Evolutionary conservation across 305 asterid genomes (phyloP).

Genomic region (Coffea humblotiana): DNA sequence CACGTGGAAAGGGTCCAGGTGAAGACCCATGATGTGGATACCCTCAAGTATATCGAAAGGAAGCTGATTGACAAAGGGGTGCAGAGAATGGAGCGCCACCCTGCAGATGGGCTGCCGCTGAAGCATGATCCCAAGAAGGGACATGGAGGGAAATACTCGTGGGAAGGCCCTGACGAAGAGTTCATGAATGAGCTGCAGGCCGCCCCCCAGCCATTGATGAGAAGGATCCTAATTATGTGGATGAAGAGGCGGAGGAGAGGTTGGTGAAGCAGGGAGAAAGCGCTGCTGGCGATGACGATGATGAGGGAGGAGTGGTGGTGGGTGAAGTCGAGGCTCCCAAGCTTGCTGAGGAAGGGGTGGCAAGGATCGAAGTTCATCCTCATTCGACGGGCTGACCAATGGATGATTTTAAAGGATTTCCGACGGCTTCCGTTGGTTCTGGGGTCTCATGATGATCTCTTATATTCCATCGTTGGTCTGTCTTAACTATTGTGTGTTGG

Average conservation of each 20-base stretch:
- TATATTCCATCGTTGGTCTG: no score
- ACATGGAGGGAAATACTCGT: slow-evolving; percentile 74
- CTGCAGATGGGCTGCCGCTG: slow-evolving; percentile 75
- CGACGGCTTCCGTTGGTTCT: neutral
- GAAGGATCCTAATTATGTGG: slow-evolving; percentile 64
- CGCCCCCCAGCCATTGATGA: slow-evolving; percentile 49
- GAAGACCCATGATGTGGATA: slow-evolving; percentile 39
- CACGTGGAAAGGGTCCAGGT: slow-evolving; percentile 47
- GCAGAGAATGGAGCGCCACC: slow-evolving; percentile 64
- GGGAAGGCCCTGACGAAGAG: slow-evolving; percentile 68
- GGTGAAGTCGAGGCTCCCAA: slow-evolving; percentile 66
- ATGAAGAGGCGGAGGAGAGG: slow-evolving; percentile 18
- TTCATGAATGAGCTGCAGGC: slow-evolving; percentile 29
- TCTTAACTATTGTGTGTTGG: no score
- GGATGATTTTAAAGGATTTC: neutral
- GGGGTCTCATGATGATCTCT: no score
- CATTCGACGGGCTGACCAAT: slow-evolving; percentile 29
- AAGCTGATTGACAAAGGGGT: slow-evolving; percentile 55
- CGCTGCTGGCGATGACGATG: slow-evolving; percentile 14
- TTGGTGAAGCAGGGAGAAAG: neutral
- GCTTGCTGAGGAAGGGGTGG: slow-evolving; percentile 56
- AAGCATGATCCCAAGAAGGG: slow-evolving; percentile 74
- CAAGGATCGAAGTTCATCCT: slow-evolving; percentile 55
- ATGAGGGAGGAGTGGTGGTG: slow-evolving; percentile 30
- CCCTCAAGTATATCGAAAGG: slow-evolving; percentile 45